Base-by-base conservation (phyloP, 805 yeast genomes). In the Debaryomyces castellii region DNA sequence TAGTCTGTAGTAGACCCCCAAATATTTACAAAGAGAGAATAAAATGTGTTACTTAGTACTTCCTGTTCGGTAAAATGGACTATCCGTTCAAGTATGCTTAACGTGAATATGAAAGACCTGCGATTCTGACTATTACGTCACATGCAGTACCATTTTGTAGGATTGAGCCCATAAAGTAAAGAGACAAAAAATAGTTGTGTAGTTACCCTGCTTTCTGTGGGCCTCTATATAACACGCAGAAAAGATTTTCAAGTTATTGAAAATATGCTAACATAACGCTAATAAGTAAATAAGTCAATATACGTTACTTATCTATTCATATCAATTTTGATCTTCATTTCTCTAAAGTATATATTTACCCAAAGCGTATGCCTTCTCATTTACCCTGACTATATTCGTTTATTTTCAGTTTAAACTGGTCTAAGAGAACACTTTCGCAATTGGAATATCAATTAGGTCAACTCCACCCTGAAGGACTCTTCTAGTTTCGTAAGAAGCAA, bases 341-440 rank as follows among this genome's bases (percentile, higher is more conserved):
- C n/a, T n/a, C n/a, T n/a, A n/a, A n/a, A n/a, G n/a, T n/a, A n/a
- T n/a, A n/a, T n/a, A n/a, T n/a, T 21, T 41, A 5, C 51, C 74
- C 76, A 70, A 62, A 57, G 68, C 76, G 71, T 69, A 67, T 60
- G 76, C 76, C 76, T 72, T 70, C 75, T 64, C 75, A 63, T 66
- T 54, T 57, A 62, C 73, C 75, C 77, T 72, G 76, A 60, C 61
- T 49, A 66, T 70, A 72, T 72, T 72, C 77, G 73, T 51, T 72
- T 72, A 70, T 67, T 61, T 65, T 61, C 76, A 71, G 76, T 71
- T 55, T 70, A 72, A 72, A 69, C 51, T 71, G 76, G 76, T 67
- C 38, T 42, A 65, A 52, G 76, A 61, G 74, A 69, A 69, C 65
- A 69, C 74, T 69, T 66, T 67, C 71, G 76, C 68, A 51, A 57